Percentiles rank a stretch among this genome's conserved stretches.
phyloP scores from a whole-genome alignment of 805 yeast species.

The Candida piceae region DNA sequence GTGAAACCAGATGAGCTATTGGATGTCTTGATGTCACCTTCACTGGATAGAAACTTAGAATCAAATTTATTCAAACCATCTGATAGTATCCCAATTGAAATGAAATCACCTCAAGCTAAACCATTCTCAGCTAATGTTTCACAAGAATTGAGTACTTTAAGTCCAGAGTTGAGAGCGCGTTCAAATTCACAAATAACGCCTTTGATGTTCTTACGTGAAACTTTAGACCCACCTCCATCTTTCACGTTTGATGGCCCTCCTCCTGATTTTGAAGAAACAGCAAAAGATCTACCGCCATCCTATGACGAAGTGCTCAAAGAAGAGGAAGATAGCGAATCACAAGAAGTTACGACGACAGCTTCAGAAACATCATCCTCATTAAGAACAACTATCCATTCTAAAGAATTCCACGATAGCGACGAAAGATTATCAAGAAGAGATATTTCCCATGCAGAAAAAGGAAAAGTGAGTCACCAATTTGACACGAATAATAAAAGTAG shows the following conservation, averaged over 20 bases:
- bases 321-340: slow-evolving; percentile 3
- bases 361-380: neutral
- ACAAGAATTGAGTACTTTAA: slow-evolving; percentile 27
- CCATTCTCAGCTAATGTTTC: slow-evolving; percentile 47
- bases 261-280: slow-evolving; percentile 24
- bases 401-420: slow-evolving; percentile 4
- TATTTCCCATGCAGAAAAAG: neutral
- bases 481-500: neutral
- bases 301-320: slow-evolving; percentile 22
- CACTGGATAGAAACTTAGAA: slow-evolving; percentile 25
- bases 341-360: neutral
- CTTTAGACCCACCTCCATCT: slow-evolving; percentile 16
- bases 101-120: slow-evolving; percentile 61
- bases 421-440: slow-evolving; percentile 1
- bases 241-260: slow-evolving; percentile 24
- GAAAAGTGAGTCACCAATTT: neutral
- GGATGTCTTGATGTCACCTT: slow-evolving; percentile 26
- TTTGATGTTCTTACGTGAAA: slow-evolving; percentile 18
- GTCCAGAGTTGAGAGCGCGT: slow-evolving; percentile 23
- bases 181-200: slow-evolving; percentile 14
- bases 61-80: slow-evolving; percentile 54
- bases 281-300: slow-evolving; percentile 24
- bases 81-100: slow-evolving; percentile 35
- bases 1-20: slow-evolving; percentile 13
- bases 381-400: neutral